These are phyloP conservation scores for Acacia concinna DNA, from an alignment of 331 rosid genomes.

Conservation along the genomic window DNA sequence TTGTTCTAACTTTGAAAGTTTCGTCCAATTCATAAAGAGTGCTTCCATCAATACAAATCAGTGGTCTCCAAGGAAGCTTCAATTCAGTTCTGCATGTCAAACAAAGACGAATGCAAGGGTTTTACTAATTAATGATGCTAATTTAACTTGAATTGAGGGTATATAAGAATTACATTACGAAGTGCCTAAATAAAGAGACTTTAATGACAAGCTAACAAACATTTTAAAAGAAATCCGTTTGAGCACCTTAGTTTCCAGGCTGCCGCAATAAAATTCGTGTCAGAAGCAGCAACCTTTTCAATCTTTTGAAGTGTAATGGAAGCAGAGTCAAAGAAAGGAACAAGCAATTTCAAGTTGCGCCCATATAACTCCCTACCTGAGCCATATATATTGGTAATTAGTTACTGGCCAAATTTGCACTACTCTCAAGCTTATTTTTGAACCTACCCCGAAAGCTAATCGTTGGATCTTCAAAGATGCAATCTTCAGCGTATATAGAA, in stretches of 20 bases:
- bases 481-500: constrained; percentile 65
- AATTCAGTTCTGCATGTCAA: constrained; percentile 70
- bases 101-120: constrained; percentile 6
- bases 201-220: not conserved
- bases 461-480: constrained; percentile 93
- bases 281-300: constrained; percentile 60
- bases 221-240: not conserved
- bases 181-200: not conserved
- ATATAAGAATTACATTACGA: not conserved
- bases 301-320: constrained; percentile 68
- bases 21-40: constrained; percentile 68
- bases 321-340: constrained; percentile 80
- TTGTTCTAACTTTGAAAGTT: constrained; percentile 51
- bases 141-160: not conserved
- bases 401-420: constrained; percentile 17
- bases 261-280: constrained; percentile 54
- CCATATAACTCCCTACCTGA: constrained; percentile 84
- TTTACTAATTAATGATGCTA: constrained; percentile 13
- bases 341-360: constrained; percentile 92
- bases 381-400: constrained; percentile 30
- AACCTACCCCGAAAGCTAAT: constrained; percentile 65
- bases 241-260: constrained; percentile 86
- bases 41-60: constrained; percentile 70
- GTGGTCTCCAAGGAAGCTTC: constrained; percentile 95
- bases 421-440: not conserved